Evolutionary conservation across 805 yeast genomes (phyloP).

Genomic region (Scheffersomyces lignosus): DNA sequence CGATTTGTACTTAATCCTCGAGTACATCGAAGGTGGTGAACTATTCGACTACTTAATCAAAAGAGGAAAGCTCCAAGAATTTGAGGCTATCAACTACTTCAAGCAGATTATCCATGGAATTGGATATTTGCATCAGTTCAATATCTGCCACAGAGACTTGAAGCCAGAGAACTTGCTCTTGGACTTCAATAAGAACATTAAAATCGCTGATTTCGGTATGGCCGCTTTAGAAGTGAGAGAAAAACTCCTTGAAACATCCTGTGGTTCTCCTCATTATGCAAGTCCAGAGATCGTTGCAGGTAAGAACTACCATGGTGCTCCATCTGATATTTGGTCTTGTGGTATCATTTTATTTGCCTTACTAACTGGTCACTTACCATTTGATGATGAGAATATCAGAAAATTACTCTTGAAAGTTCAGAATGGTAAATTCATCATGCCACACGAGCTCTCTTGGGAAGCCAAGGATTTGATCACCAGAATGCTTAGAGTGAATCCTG

Average conservation of each 20-base stretch:
- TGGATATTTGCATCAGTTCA: constrained; percentile 79
- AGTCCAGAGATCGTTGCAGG: constrained; percentile 98
- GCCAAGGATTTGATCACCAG: constrained; percentile 82
- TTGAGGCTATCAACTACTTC: constrained; percentile 87
- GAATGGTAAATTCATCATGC: constrained; percentile 83
- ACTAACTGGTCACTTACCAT: constrained; percentile 92
- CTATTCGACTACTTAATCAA: constrained; percentile 88
- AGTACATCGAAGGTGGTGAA: constrained; percentile 97
- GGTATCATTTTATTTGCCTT: constrained; percentile 94
- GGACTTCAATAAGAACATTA: constrained; percentile 83
- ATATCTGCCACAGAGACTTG: constrained; percentile 85
- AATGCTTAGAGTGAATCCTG: constrained; percentile 84
- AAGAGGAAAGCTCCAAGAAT: constrained; percentile 83
- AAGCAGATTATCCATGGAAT: constrained; percentile 83
- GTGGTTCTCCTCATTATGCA: constrained; percentile 99
- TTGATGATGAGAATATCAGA: constrained; percentile 94
- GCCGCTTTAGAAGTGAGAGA: constrained; percentile 90
- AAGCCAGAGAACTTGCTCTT: constrained; percentile 79
- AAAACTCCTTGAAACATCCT: constrained; percentile 84
- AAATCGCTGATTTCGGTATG: constrained; percentile 99
- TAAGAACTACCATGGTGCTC: constrained; percentile 91
- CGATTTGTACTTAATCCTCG: constrained; percentile 81
- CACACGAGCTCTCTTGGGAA: constrained; percentile 72
- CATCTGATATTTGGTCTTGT: constrained; percentile 97
- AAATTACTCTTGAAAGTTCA: constrained; percentile 86